Evolutionary conservation across 495 filamentous ascomycete species (phyloP).

Genomic region (Pyrenula aspistea): DNA sequence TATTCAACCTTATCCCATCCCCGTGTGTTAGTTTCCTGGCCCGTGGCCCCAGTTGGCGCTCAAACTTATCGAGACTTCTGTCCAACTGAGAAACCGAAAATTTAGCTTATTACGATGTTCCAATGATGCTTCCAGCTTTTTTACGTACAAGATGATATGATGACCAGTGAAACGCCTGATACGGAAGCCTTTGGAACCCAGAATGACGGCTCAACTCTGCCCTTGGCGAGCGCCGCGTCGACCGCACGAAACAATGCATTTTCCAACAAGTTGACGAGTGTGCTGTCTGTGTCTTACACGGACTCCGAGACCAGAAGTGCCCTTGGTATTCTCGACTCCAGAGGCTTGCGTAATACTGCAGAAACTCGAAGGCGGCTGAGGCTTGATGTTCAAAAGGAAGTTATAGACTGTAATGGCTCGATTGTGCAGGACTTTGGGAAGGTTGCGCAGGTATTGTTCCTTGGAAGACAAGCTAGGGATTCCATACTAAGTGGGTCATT

Average conservation of each 20-base stretch:
- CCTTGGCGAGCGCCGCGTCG: too few relatives aligned
- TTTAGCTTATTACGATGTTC: too few relatives aligned
- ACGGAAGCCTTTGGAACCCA: background rate
- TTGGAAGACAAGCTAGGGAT: too few relatives aligned
- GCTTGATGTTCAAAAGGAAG: conserved; percentile 80
- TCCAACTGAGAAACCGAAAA: too few relatives aligned
- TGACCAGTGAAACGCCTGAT: background rate
- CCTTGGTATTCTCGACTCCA: conserved; percentile 61
- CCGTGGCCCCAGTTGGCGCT: too few relatives aligned
- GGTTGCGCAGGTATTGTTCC: conserved; percentile 65
- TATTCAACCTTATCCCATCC: too few relatives aligned
- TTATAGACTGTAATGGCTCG: conserved; percentile 85
- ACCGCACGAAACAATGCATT: conserved; percentile 38
- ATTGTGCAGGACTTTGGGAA: conserved; percentile 83
- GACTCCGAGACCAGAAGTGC: conserved; percentile 87
- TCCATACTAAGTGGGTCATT: background rate
- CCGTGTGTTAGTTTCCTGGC: too few relatives aligned
- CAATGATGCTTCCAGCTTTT: too few relatives aligned
- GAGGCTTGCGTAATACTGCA: conserved; percentile 59
- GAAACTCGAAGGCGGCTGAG: conserved; percentile 71
- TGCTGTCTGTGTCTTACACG: conserved; percentile 84
- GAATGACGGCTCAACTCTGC: background rate
- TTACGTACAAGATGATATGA: too few relatives aligned
- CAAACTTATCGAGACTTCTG: too few relatives aligned
- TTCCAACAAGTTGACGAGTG: conserved; percentile 63